A percentile compares a stretch with the other conserved stretches of the same genome.
Conservation (phyloP, 805 yeast genomes). For the Nakazawaea sp. region DNA sequence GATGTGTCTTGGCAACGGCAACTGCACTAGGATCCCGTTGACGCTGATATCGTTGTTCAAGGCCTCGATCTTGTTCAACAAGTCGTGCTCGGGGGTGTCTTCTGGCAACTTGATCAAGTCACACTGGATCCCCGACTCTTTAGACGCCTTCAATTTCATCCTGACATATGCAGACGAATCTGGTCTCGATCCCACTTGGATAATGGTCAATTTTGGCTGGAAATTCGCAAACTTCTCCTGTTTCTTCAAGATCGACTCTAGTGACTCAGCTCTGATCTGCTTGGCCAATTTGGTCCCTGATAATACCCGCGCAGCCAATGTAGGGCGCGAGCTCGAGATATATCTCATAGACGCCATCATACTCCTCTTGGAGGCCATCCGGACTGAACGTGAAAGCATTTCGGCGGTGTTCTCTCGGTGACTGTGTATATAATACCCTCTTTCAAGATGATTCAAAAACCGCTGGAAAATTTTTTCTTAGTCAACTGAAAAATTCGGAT, state of each 20-base stretch:
- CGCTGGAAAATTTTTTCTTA: too few relatives aligned
- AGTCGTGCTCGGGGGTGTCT: constrained; percentile 48
- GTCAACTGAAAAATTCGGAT: too few relatives aligned
- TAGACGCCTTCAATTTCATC: constrained; percentile 87
- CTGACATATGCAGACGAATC: constrained; percentile 89
- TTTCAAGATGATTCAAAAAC: too few relatives aligned
- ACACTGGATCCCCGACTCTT: constrained; percentile 72
- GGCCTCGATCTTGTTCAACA: constrained; percentile 50
- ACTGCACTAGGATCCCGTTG: constrained; percentile 84
- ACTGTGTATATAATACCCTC: too few relatives aligned
- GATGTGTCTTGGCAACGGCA: constrained; percentile 79
- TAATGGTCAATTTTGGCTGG: constrained; percentile 70
- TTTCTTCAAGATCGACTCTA: constrained; percentile 31
- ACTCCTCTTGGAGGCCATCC: too few relatives aligned
- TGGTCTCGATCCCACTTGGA: constrained; percentile 87
- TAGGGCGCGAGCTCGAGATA: background rate
- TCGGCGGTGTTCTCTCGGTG: too few relatives aligned
- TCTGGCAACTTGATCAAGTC: constrained; percentile 59
- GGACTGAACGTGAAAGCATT: too few relatives aligned
- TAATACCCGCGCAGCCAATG: constrained; percentile 23
- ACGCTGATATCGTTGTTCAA: constrained; percentile 71
- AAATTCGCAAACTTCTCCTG: constrained; percentile 42
- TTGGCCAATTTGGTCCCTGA: constrained; percentile 44
- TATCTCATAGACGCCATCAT: too few relatives aligned
- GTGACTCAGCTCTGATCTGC: constrained; percentile 35